Base-by-base conservation (phyloP, 768 basidiomycete species). In the Rhizopogon vinicolor region DNA sequence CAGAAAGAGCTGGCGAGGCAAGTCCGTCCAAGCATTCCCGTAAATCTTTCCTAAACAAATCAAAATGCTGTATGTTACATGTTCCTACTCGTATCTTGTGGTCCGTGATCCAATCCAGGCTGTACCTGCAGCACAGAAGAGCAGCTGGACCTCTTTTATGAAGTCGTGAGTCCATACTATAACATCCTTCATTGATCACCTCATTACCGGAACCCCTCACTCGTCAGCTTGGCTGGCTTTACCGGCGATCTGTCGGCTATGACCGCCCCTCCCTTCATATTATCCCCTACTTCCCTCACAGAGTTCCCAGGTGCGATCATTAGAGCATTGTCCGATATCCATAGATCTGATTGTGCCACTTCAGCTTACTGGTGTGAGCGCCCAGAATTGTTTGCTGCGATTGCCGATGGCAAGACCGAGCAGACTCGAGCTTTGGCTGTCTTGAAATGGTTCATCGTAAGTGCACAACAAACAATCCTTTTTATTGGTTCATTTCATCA, bases 331-430 rank as follows among this genome's bases (percentile, higher is more conserved):
- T 25, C 18, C 16, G 7, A 8, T 7, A 41, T 37, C 4, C 4
- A 53, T 35, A n/a, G 19, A 51, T 41, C 57, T 59, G 33, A 18
- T 18, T 41, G 16, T 48, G 25, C n/a, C 41, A 22, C 31, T 52
- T 60, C 59, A 91, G 94, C 94, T 0, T 97, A 98, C 72, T 98
- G 96, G 96, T 92, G 93, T 66, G 96, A 98, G 69, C 89, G 91
- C 50, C 93, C 93, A 28, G 86, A 86, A 52, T 75, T 93, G 52
- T 98, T 99, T 65, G 84, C 93, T 3, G 84, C 83, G 19, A 98
- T 98, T 67, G 83, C 87, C 18, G 85, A 87, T 61, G 92, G 86
- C 5, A 78, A 76, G 66, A 83, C 81, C 12, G 81, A 85, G 31
- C 87, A 94, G 68, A 84, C 85, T 2, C 78, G 94, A 49, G 79